A percentile compares a stretch with the other conserved stretches of the same genome.
Conservation (phyloP, 129 eudicot species). For the Centaurea solstitialis region DNA sequence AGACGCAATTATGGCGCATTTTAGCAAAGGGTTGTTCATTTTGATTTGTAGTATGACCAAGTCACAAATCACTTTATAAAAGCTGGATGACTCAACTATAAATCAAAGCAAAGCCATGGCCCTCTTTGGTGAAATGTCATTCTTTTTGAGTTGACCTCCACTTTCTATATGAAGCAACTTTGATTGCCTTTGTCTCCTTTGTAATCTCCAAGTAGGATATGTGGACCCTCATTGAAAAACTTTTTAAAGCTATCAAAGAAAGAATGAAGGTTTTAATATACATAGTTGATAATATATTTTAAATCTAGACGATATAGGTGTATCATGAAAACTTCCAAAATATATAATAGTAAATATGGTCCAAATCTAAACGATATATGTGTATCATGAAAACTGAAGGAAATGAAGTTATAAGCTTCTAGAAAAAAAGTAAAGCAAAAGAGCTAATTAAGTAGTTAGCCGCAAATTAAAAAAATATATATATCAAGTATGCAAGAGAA, state of each 20-base stretch:
- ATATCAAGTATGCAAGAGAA: not conserved
- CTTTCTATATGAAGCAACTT: no score
- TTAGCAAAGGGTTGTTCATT: conserved; percentile 7
- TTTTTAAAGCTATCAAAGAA: no score
- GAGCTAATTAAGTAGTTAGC: not conserved
- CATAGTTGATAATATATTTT: no score
- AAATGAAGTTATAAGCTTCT: not conserved
- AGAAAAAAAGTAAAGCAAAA: not conserved
- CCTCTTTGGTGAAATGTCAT: conserved; percentile 10
- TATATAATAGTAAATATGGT: no score
- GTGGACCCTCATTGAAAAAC: not conserved
- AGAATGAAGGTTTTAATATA: no score
- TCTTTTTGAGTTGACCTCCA: conserved; percentile 21
- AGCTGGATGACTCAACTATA: not conserved
- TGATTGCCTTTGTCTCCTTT: no score
- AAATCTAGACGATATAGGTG: no score
- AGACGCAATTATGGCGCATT: conserved; percentile 17
- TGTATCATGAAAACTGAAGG: not conserved
- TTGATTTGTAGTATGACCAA: conserved; percentile 13
- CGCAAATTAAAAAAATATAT: not conserved
- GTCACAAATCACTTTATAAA: conserved; percentile 20
- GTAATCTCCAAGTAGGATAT: no score
- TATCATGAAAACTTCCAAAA: no score
- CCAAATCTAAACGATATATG: no score
- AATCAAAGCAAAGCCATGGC: not conserved